These are phyloP conservation scores for Trametes coccinea DNA, from an alignment of 768 basidiomycete genomes.

Conservation along the genomic window DNA sequence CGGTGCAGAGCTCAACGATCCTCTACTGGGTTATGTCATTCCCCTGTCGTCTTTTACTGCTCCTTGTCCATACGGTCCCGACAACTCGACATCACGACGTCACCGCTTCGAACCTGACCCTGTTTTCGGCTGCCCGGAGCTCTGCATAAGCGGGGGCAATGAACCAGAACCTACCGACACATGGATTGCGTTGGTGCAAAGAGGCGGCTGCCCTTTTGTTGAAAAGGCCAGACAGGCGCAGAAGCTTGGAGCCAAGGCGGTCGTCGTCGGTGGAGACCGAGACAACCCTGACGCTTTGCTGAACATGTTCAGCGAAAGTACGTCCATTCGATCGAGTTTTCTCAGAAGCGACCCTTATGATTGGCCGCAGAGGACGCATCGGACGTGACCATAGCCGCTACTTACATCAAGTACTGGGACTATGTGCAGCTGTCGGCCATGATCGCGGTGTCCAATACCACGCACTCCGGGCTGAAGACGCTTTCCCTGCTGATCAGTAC, in stretches of 20 bases:
- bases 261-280: conserved; percentile 89
- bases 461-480: conserved; percentile 74
- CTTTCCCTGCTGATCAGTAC: conserved; percentile 76
- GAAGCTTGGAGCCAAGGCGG: conserved; percentile 74
- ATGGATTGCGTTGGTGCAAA: conserved; percentile 90
- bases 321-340: conserved; percentile 18
- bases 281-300: conserved; percentile 76
- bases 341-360: neutral
- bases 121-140: conserved; percentile 61
- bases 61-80: conserved; percentile 40
- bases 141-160: conserved; percentile 58
- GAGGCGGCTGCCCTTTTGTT: conserved; percentile 89
- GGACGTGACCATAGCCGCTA: conserved; percentile 80
- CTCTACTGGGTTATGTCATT: conserved; percentile 39
- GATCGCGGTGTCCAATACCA: conserved; percentile 73
- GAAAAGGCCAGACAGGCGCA: conserved; percentile 66
- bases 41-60: conserved; percentile 38
- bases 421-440: conserved; percentile 70
- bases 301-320: conserved; percentile 93
- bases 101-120: conserved; percentile 25
- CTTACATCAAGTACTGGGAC: conserved; percentile 85
- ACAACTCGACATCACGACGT: conserved; percentile 28
- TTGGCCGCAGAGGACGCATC: conserved; percentile 69
- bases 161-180: conserved; percentile 63
- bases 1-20: conserved; percentile 67